phyloP scores from a whole-genome alignment of 768 basidiomycete species.

The Wakefieldia striispora region DNA sequence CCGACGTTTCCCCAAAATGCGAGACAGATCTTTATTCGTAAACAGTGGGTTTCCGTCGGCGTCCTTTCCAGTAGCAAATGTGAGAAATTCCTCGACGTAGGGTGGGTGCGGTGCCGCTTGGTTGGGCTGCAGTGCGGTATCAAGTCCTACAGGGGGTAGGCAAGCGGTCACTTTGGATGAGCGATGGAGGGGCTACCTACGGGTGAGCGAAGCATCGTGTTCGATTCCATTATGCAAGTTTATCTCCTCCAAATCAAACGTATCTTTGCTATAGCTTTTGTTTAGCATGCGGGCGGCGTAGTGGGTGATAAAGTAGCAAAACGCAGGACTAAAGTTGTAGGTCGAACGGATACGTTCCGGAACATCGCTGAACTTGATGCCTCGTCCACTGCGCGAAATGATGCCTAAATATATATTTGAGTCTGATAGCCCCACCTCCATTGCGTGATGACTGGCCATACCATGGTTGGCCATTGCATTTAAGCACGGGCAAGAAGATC shows the following conservation, averaged over 20 bases:
- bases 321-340: constrained; percentile 68
- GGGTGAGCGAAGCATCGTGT: constrained; percentile 27
- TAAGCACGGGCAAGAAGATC: constrained; percentile 68
- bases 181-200: constrained; percentile 13
- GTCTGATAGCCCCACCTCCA: constrained; percentile 11
- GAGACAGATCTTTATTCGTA: constrained; percentile 58
- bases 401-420: constrained; percentile 30
- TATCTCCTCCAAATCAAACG: constrained; percentile 53
- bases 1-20: constrained; percentile 57
- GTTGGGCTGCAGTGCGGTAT: constrained; percentile 43
- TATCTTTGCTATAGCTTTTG: constrained; percentile 54
- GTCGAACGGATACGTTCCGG: constrained; percentile 42
- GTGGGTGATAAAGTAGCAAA: constrained; percentile 63
- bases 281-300: constrained; percentile 56
- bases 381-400: constrained; percentile 59
- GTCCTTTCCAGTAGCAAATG: constrained; percentile 57
- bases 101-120: constrained; percentile 52
- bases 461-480: constrained; percentile 84
- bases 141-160: constrained; percentile 47
- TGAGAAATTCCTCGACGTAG: constrained; percentile 55
- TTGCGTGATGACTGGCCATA: constrained; percentile 49
- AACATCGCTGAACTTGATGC: constrained; percentile 56
- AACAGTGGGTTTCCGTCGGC: constrained; percentile 44
- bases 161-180: neutral
- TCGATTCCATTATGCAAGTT: constrained; percentile 16